These are phyloP conservation scores for Penicillium turbatum DNA, from an alignment of 495 filamentous ascomycete species.

Conservation along the genomic window DNA sequence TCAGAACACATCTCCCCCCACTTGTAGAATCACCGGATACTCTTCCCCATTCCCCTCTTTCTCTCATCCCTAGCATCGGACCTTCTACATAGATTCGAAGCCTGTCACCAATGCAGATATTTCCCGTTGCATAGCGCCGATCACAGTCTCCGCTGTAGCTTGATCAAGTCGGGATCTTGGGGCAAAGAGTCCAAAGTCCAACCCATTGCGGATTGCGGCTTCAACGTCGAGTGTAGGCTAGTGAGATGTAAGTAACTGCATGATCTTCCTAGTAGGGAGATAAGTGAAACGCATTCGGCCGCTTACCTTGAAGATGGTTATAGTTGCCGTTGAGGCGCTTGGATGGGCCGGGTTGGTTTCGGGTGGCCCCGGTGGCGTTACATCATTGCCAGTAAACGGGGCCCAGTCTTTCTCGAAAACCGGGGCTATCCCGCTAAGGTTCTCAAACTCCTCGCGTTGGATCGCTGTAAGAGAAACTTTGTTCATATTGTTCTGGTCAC, in stretches of 20 bases:
- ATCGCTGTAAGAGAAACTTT: conserved; percentile 16
- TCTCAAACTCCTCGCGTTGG: conserved; percentile 9
- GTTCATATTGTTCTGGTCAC: background rate
- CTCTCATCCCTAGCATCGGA: conserved; percentile 4
- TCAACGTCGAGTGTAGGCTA: conserved; percentile 38
- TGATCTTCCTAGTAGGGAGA: conserved; percentile 7
- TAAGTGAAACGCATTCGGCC: background rate
- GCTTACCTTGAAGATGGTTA: conserved; percentile 21
- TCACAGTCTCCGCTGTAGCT: conserved; percentile 18
- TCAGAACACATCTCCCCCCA: background rate
- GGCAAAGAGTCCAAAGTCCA: conserved; percentile 37
- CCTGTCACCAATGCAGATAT: conserved; percentile 14
- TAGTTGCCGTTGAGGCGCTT: conserved; percentile 10
- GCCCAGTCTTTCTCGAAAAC: background rate
- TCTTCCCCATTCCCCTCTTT: background rate
- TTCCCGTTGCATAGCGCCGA: conserved; percentile 21
- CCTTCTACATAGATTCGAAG: conserved; percentile 5
- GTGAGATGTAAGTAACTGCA: conserved; percentile 15
- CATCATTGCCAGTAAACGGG: conserved; percentile 13
- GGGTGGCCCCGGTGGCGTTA: conserved; percentile 5
- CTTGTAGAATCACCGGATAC: conserved; percentile 2
- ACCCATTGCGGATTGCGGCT: conserved; percentile 27
- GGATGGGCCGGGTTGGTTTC: background rate
- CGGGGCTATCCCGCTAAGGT: conserved; percentile 2
- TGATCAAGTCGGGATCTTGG: conserved; percentile 19